Percentiles rank a stretch among this genome's conserved stretches.
phyloP scores from a whole-genome alignment of 179 eudicot species.

The Beta corolliflora region DNA sequence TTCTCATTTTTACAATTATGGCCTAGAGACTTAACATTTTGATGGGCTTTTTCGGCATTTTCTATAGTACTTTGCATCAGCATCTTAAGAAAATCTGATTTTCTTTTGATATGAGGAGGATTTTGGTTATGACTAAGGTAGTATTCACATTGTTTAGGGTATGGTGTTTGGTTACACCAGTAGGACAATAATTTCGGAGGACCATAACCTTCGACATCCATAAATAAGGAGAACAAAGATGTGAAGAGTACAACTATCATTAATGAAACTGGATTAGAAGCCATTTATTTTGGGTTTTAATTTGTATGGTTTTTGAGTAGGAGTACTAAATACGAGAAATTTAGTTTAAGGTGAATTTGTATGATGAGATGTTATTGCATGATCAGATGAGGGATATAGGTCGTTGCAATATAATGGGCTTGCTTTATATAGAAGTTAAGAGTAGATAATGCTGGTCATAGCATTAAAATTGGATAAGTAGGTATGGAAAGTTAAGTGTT shows the following conservation, averaged over 20 bases:
- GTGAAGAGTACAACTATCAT: neutral
- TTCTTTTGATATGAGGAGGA: constrained; percentile 31
- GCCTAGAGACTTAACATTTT: constrained; percentile 32
- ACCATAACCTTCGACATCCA: constrained; percentile 2
- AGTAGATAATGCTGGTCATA: neutral
- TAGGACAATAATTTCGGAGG: constrained; percentile 25
- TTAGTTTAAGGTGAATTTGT: neutral
- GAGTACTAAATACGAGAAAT: neutral
- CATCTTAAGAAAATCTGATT: constrained; percentile 42
- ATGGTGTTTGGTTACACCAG: constrained; percentile 63
- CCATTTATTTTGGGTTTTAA: neutral
- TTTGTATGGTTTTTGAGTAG: neutral
- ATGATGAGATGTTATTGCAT: neutral
- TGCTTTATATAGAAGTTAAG: constrained; percentile 7
- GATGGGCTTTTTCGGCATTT: constrained; percentile 32
- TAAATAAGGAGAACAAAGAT: constrained; percentile 8
- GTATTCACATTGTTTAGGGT: constrained; percentile 56
- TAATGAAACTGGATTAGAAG: neutral
- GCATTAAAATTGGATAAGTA: neutral
- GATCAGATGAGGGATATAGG: neutral
- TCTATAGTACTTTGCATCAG: constrained; percentile 42
- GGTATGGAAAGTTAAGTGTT: neutral
- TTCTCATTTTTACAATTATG: constrained; percentile 24
- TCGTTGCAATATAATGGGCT: neutral
- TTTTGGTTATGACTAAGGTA: constrained; percentile 37